These are phyloP conservation scores for Epichloe aotearoae DNA, from an alignment of 2,329 filamentous ascomycete genomes.

Conservation along the genomic window DNA sequence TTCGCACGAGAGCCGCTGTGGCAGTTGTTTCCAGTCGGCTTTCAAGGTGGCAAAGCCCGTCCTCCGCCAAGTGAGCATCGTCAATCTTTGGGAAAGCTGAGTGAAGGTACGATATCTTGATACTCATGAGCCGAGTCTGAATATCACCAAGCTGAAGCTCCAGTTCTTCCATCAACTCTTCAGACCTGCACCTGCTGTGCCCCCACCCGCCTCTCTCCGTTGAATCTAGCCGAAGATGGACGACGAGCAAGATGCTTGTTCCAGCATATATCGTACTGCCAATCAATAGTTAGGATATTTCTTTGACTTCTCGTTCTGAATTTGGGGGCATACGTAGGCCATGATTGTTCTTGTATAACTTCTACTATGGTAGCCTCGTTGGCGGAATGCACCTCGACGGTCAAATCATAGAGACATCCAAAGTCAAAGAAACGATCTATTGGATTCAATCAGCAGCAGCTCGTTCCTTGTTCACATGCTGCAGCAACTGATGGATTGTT, in stretches of 20 bases:
- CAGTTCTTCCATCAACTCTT: conserved; percentile 45
- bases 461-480: neutral
- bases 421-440: conserved; percentile 25
- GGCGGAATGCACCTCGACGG: conserved; percentile 31
- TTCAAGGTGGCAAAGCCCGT: conserved; percentile 25
- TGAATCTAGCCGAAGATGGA: conserved; percentile 26
- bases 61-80: conserved; percentile 8
- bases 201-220: conserved; percentile 2
- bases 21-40: conserved; percentile 41
- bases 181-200: conserved; percentile 29
- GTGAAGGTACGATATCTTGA: conserved; percentile 41
- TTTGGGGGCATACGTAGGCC: conserved; percentile 22
- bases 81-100: conserved; percentile 35
- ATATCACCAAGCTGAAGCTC: conserved; percentile 41
- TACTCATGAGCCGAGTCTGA: conserved; percentile 34
- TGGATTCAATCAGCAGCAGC: conserved; percentile 1
- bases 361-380: conserved; percentile 29
- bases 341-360: conserved; percentile 30
- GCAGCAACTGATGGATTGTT: neutral
- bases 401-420: conserved; percentile 36
- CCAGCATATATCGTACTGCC: conserved; percentile 28
- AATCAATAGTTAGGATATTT: conserved; percentile 6
- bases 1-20: conserved; percentile 35
- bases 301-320: neutral
- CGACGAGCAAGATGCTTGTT: conserved; percentile 35